phyloP scores from a whole-genome alignment of 371 early-diverging fungal species.

The Syncephalastrum monosporum region DNA sequence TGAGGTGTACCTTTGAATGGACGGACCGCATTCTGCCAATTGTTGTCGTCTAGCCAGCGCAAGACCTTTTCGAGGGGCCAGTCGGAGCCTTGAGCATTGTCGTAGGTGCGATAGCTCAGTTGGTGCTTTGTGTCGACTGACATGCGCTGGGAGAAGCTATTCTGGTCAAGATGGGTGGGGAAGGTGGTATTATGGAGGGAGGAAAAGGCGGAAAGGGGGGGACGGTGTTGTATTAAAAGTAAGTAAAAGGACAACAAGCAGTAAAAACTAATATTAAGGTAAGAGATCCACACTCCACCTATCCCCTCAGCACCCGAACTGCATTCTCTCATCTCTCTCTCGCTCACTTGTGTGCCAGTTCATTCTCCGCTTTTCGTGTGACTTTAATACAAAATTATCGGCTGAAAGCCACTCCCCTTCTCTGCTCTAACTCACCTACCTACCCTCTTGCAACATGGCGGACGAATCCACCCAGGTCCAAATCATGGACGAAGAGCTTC shows the following conservation, averaged over 20 bases:
- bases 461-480: slow-evolving; percentile 4
- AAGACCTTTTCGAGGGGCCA: slow-evolving; percentile 24
- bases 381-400: not conserved
- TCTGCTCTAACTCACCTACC: slow-evolving; percentile 1
- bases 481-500: slow-evolving; percentile 24
- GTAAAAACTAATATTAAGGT: too few species aligned
- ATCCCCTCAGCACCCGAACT: too few species aligned
- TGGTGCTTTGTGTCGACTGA: slow-evolving; percentile 16
- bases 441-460: not conserved
- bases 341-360: not conserved
- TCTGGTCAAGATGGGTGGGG: too few species aligned
- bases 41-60: slow-evolving; percentile 23
- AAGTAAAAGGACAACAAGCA: too few species aligned
- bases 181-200: too few species aligned
- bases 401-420: slow-evolving; percentile 1
- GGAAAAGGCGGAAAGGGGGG: too few species aligned
- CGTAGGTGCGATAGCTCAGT: slow-evolving; percentile 10
- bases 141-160: slow-evolving; percentile 5
- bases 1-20: slow-evolving; percentile 14
- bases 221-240: too few species aligned
- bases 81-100: slow-evolving; percentile 7
- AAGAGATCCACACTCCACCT: too few species aligned
- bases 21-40: slow-evolving; percentile 10
- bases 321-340: slow-evolving; percentile 3
- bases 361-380: slow-evolving; percentile 1